phyloP scores from a whole-genome alignment of 192 early-diverging fungal genomes.

The Chytriomyces hyalinus region DNA sequence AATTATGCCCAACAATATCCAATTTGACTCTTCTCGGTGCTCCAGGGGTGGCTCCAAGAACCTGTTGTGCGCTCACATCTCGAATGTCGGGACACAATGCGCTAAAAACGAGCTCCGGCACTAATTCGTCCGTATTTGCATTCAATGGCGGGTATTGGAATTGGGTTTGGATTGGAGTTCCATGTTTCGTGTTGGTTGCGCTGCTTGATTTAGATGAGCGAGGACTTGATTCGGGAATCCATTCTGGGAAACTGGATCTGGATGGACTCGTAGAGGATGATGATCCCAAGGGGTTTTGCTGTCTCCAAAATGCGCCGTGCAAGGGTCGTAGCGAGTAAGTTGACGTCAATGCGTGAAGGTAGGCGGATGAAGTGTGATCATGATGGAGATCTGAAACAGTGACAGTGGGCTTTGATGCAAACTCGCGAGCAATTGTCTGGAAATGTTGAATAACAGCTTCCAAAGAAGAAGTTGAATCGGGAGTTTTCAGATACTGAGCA shows the following conservation, averaged over 20 bases:
- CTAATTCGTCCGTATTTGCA: not conserved
- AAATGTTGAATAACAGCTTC: constrained; percentile 41
- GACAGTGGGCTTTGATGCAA: constrained; percentile 14
- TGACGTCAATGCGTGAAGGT: constrained; percentile 29
- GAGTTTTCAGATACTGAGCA: constrained; percentile 36
- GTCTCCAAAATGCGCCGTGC: constrained; percentile 22
- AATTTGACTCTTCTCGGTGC: constrained; percentile 34
- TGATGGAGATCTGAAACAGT: constrained; percentile 34
- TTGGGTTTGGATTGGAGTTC: not conserved
- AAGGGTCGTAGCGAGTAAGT: constrained; percentile 31
- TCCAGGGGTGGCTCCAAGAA: constrained; percentile 24
- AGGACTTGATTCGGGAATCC: not conserved
- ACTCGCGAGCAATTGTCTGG: constrained; percentile 41
- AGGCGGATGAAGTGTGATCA: constrained; percentile 29
- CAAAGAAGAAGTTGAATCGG: constrained; percentile 37
- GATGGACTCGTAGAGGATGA: not conserved
- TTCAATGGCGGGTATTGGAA: constrained; percentile 19
- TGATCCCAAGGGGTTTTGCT: not conserved
- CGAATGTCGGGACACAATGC: constrained; percentile 30
- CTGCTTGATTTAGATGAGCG: not conserved
- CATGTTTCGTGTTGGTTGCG: not conserved
- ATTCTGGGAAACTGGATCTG: not conserved
- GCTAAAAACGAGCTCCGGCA: constrained; percentile 26
- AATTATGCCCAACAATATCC: constrained; percentile 36
- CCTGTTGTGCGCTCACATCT: constrained; percentile 38